Base-by-base conservation (phyloP, 73 alveolate genomes). In the Uronychia setigera region DNA sequence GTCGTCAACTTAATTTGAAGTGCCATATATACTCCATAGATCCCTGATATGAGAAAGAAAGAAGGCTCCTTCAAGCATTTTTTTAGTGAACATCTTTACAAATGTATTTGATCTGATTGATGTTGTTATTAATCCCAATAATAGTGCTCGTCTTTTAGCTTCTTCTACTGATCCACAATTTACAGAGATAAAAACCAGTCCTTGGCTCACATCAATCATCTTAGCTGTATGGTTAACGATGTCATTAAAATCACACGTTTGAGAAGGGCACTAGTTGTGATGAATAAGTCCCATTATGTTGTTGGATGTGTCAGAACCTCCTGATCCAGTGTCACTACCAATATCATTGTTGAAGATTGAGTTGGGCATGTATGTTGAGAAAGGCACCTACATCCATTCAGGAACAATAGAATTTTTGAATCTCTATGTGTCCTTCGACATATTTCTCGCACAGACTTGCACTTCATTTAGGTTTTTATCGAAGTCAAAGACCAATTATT, bases 141-240 rank as follows among this genome's bases (percentile, higher is more conserved):
- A 31, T 0, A 78, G 77, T 26, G 87, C 92, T 60, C 92, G 35
- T 79, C 92, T 78, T 59, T 88, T 79, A 0, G 92, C 92, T 59
- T 86, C 92, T 79, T 79, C 88, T 29, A 86, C 86, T 27, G 88
- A 77, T 26, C 29, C 25, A 33, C 78, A 79, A 26, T 26, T 79
- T 58, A 86, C 75, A 59, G 33, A 29, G 19, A 86, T 79, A 59
- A 86, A 86, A 14, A 57, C 59, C 0, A 86, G 31, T 32, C 57
- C 46, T 13, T 29, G 1, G 5, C 59, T 26, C 32, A 76, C 32
- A 27, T 76, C 81, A 46, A 57, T 59, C 58, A 5, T 79, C 29
- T 31, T 79, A 27, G 60, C 19, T 33, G 85, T 84, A 78, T 33
- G 75, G 27, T 25, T 26, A 26, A 58, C 82, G 25, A 79, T 79